A percentile compares a stretch with the other conserved stretches of the same genome.
Evolutionary conservation across 805 yeast genomes (phyloP).

Genomic region (Dipodascopsis uninucleata): DNA sequence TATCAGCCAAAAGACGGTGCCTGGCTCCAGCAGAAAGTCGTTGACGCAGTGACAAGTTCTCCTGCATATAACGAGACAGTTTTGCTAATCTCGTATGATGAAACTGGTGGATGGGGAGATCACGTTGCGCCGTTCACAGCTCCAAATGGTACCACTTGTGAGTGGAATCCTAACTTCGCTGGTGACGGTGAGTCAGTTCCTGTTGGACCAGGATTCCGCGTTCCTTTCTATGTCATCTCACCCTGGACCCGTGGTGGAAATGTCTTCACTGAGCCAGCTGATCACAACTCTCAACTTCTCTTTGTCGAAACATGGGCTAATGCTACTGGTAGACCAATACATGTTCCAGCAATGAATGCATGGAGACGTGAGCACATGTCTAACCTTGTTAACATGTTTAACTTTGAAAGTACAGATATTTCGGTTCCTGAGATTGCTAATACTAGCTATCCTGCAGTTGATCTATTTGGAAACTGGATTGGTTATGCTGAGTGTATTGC

Average conservation of each 20-base stretch:
- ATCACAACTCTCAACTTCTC: slow-evolving; percentile 32
- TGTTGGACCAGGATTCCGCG: slow-evolving; percentile 31
- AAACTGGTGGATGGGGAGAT: slow-evolving; percentile 33
- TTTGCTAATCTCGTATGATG: slow-evolving; percentile 31
- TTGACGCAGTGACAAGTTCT: slow-evolving; percentile 25
- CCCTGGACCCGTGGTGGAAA: slow-evolving; percentile 32
- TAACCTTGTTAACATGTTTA: slow-evolving; percentile 28
- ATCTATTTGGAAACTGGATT: background rate
- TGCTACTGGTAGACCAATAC: slow-evolving; percentile 21
- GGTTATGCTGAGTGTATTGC: background rate
- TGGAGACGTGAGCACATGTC: slow-evolving; percentile 33
- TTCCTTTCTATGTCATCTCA: slow-evolving; percentile 28
- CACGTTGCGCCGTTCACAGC: slow-evolving; percentile 31
- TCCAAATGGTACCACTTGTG: slow-evolving; percentile 31
- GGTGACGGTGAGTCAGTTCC: slow-evolving; percentile 18
- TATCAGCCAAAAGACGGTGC: slow-evolving; percentile 29
- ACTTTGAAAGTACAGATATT: slow-evolving; percentile 20
- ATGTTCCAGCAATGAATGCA: slow-evolving; percentile 18
- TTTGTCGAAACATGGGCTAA: slow-evolving; percentile 31
- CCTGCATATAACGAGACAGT: slow-evolving; percentile 30
- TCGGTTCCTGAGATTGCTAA: background rate
- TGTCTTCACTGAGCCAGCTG: slow-evolving; percentile 30
- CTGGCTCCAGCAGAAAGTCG: slow-evolving; percentile 26
- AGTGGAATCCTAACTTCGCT: slow-evolving; percentile 30
- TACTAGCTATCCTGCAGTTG: too few relatives aligned